Evolutionary conservation across 2,329 filamentous ascomycete genomes (phyloP).

Genomic region (Diaporthe humulicola): DNA sequence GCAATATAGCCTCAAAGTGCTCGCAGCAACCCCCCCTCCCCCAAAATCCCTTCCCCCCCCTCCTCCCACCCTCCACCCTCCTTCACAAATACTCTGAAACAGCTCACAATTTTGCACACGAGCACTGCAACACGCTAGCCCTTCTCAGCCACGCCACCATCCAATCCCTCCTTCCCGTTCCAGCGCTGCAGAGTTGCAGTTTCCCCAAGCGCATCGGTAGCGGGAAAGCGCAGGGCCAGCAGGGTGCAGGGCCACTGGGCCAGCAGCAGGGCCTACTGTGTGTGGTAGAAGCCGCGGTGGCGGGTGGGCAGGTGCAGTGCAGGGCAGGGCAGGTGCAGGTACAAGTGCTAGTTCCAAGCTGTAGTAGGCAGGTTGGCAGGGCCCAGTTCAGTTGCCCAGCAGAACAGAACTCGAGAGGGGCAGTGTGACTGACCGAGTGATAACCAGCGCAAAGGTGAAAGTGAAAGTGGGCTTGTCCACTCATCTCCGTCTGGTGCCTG

Average conservation of each 20-base stretch:
- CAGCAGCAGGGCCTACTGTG: constrained; percentile 6
- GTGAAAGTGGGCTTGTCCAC: constrained; percentile 24
- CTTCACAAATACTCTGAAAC: constrained; percentile 27
- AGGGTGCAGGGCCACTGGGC: too few relatives aligned
- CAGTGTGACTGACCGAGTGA: constrained; percentile 19
- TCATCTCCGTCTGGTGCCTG: constrained; percentile 33
- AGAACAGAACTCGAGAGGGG: not conserved
- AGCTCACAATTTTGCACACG: constrained; percentile 34
- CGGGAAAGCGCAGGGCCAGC: constrained; percentile 10
- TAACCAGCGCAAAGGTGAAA: not conserved
- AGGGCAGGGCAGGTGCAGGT: not conserved
- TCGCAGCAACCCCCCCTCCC: not conserved
- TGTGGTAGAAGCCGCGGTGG: too few relatives aligned
- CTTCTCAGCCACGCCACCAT: constrained; percentile 32
- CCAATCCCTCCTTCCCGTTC: constrained; percentile 30
- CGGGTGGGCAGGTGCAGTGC: not conserved
- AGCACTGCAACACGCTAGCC: constrained; percentile 34
- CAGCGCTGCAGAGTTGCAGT: constrained; percentile 15
- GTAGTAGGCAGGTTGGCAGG: too few relatives aligned
- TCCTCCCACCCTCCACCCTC: constrained; percentile 11
- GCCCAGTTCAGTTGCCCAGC: not conserved
- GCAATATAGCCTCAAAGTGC: constrained; percentile 17
- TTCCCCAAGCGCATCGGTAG: constrained; percentile 15
- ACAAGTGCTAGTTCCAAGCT: not conserved
- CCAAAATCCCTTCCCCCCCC: not conserved